Evolutionary conservation across 768 basidiomycete genomes (phyloP).

Genomic region (Rhizopogon vulgaris): DNA sequence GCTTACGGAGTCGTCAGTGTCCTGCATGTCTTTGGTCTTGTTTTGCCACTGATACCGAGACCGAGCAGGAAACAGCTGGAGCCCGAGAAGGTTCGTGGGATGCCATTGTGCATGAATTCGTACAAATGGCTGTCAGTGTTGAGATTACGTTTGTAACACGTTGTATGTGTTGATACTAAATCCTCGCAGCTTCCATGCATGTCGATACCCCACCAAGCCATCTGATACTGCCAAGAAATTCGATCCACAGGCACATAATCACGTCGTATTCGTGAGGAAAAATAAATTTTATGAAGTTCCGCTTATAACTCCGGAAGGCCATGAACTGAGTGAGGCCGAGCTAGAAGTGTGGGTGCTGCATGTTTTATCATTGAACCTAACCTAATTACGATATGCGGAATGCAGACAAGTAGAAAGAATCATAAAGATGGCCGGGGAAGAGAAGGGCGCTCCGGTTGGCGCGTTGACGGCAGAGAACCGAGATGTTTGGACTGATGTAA

Average conservation of each 20-base stretch:
- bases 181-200: conserved; percentile 73
- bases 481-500: conserved; percentile 82
- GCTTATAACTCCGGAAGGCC: conserved; percentile 54
- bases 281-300: conserved; percentile 87
- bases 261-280: conserved; percentile 86
- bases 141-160: neutral
- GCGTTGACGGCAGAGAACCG: conserved; percentile 86
- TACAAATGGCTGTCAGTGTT: conserved; percentile 82
- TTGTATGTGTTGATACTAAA: neutral
- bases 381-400: neutral
- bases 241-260: conserved; percentile 66
- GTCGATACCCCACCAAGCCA: conserved; percentile 80
- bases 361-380: conserved; percentile 2
- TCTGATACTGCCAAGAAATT: conserved; percentile 83
- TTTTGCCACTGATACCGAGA: neutral
- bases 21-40: conserved; percentile 2
- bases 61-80: conserved; percentile 61
- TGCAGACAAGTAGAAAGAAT: conserved; percentile 62
- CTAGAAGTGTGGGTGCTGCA: conserved; percentile 55
- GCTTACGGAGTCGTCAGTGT: conserved; percentile 69
- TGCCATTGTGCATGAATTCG: conserved; percentile 85
- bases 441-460: conserved; percentile 54
- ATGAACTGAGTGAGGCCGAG: conserved; percentile 71
- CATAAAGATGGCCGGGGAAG: conserved; percentile 52
- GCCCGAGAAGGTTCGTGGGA: conserved; percentile 77